These are phyloP conservation scores for Debaryomyces prosopidis DNA, from an alignment of 805 yeast species.

Conservation along the genomic window DNA sequence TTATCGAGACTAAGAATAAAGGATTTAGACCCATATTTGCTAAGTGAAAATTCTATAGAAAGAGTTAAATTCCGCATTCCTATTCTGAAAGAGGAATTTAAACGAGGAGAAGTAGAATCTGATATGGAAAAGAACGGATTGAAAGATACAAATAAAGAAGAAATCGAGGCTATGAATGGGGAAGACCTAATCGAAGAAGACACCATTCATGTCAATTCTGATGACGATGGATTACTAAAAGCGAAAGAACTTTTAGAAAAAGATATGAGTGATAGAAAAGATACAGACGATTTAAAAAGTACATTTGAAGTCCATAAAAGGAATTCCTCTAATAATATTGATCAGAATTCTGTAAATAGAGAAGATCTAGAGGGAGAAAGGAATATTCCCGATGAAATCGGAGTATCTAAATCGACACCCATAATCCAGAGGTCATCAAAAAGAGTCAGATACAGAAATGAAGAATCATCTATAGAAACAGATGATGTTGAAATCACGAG, in stretches of 20 bases:
- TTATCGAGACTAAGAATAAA: slow-evolving; percentile 42
- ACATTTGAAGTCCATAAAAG: not conserved
- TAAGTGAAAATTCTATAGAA: slow-evolving; percentile 51
- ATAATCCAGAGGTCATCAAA: slow-evolving; percentile 29
- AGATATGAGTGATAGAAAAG: not conserved
- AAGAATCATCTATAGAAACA: slow-evolving; percentile 9
- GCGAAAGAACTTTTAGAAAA: slow-evolving; percentile 18
- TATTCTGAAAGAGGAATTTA: slow-evolving; percentile 6
- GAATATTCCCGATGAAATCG: not conserved
- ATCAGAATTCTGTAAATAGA: too few species aligned
- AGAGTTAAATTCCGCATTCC: slow-evolving; percentile 33
- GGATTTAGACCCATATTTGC: slow-evolving; percentile 51
- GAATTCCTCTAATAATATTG: not conserved
- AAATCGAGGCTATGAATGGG: not conserved
- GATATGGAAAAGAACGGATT: slow-evolving; percentile 5
- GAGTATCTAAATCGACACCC: not conserved
- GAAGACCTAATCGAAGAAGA: not conserved
- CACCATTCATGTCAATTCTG: not conserved
- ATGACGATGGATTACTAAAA: slow-evolving; percentile 16
- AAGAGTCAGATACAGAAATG: slow-evolving; percentile 25
- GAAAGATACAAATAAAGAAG: not conserved
- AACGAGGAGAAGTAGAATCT: slow-evolving; percentile 15
- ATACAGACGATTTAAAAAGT: not conserved
- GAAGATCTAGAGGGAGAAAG: slow-evolving; percentile 6
- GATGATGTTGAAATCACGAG: slow-evolving; percentile 23